These are phyloP conservation scores for Candida yuanshanica DNA, from an alignment of 805 yeast species.

Conservation along the genomic window DNA sequence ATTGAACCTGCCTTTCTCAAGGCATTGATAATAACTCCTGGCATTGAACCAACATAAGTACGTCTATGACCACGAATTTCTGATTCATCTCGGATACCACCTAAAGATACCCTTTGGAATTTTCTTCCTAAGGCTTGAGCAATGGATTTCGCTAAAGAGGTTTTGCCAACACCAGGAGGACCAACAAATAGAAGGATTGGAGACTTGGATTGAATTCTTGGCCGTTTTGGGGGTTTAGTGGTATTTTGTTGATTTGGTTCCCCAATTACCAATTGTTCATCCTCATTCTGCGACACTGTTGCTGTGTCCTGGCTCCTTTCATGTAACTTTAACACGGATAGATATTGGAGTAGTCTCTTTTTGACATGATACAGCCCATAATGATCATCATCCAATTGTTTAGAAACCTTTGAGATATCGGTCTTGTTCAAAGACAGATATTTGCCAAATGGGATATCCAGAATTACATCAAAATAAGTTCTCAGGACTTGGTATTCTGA, in stretches of 20 bases:
- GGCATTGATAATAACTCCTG: conserved; percentile 76
- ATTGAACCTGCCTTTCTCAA: conserved; percentile 67
- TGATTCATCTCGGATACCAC: conserved; percentile 85
- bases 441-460: conserved; percentile 57
- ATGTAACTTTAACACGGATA: conserved; percentile 66
- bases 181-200: conserved; percentile 83
- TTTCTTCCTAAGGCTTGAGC: conserved; percentile 69
- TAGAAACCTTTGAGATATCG: conserved; percentile 46
- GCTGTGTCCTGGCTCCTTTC: conserved; percentile 8
- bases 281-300: background rate
- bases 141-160: conserved; percentile 77
- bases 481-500: conserved; percentile 61
- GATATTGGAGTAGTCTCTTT: conserved; percentile 67
- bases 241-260: conserved; percentile 3
- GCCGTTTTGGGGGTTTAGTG: conserved; percentile 1
- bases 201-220: conserved; percentile 9
- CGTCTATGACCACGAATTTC: conserved; percentile 88
- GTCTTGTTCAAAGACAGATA: conserved; percentile 25
- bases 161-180: conserved; percentile 93
- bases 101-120: conserved; percentile 76
- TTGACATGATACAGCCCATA: conserved; percentile 72
- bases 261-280: conserved; percentile 18
- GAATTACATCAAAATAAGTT: conserved; percentile 57
- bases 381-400: conserved; percentile 68
- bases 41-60: conserved; percentile 90